phyloP scores from a whole-genome alignment of 257 asterid species.

The Solanum bulbocastanum region DNA sequence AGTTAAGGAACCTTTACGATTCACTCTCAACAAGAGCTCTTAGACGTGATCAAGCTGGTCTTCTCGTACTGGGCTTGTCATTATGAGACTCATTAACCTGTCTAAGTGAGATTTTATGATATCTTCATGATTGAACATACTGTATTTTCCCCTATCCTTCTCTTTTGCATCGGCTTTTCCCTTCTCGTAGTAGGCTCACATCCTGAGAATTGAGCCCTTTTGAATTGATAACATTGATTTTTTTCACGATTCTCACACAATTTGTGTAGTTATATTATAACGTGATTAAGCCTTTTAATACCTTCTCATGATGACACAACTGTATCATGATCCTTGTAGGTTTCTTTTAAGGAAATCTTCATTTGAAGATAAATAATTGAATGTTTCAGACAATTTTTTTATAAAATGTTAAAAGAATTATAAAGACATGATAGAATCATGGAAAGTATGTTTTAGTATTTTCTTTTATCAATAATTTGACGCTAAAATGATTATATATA shows the following conservation, averaged over 20 bases:
- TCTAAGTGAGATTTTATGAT: not conserved
- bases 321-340: not conserved
- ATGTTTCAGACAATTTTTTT: too few species aligned
- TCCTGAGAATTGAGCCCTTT: not conserved
- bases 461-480: not conserved
- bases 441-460: not conserved
- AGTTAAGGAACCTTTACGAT: not conserved
- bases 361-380: not conserved
- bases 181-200: not conserved
- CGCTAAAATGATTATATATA: too few species aligned
- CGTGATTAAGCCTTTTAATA: not conserved
- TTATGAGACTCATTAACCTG: not conserved
- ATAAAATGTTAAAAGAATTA: not conserved
- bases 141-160: not conserved
- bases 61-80: not conserved
- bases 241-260: not conserved
- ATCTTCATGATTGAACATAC: not conserved
- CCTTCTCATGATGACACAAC: not conserved
- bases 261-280: not conserved
- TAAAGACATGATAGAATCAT: too few species aligned
- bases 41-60: not conserved
- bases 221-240: not conserved
- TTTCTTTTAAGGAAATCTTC: not conserved
- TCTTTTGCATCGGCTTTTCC: not conserved
- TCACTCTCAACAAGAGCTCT: not conserved